A percentile compares a stretch with the other conserved stretches of the same genome.
These are phyloP conservation scores for Naganishia vishniacii DNA, from an alignment of 768 basidiomycete genomes.

Conservation along the genomic window DNA sequence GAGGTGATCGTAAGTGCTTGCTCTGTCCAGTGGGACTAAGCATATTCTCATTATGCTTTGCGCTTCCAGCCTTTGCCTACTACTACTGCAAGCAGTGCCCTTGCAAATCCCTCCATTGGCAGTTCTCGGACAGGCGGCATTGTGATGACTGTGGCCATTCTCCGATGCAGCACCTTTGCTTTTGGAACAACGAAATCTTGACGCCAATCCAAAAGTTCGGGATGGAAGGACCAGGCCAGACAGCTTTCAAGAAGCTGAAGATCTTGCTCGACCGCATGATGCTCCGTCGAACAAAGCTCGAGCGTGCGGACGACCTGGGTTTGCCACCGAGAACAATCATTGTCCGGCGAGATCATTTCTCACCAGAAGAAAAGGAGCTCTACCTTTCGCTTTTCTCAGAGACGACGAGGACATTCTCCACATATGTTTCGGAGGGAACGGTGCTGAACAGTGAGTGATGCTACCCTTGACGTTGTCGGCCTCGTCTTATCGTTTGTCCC, in stretches of 20 bases:
- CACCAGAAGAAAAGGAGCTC: slow-evolving; percentile 92
- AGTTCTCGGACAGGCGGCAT: slow-evolving; percentile 69
- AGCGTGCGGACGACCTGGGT: slow-evolving; percentile 93
- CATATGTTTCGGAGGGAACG: slow-evolving; percentile 84
- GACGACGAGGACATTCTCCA: slow-evolving; percentile 82
- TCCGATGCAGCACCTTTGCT: slow-evolving; percentile 63
- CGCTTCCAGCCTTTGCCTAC: slow-evolving; percentile 32
- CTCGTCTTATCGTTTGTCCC: neutral
- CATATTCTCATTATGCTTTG: neutral
- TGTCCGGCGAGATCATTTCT: slow-evolving; percentile 85
- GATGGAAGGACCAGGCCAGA: slow-evolving; percentile 68
- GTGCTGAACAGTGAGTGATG: slow-evolving; percentile 78
- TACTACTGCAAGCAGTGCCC: slow-evolving; percentile 66
- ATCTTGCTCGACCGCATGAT: slow-evolving; percentile 89
- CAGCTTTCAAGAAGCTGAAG: slow-evolving; percentile 86
- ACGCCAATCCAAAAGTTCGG: slow-evolving; percentile 88
- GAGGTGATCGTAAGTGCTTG: slow-evolving; percentile 61
- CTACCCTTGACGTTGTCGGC: too few species aligned
- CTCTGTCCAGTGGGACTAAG: neutral
- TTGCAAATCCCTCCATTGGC: slow-evolving; percentile 95
- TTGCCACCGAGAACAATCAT: slow-evolving; percentile 86
- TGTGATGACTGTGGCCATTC: slow-evolving; percentile 62
- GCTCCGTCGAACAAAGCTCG: slow-evolving; percentile 68
- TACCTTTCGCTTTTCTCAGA: slow-evolving; percentile 87
- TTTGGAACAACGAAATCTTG: slow-evolving; percentile 91